Evolutionary conservation across 768 basidiomycete species (phyloP).

Genomic region (Royoungia palumana): DNA sequence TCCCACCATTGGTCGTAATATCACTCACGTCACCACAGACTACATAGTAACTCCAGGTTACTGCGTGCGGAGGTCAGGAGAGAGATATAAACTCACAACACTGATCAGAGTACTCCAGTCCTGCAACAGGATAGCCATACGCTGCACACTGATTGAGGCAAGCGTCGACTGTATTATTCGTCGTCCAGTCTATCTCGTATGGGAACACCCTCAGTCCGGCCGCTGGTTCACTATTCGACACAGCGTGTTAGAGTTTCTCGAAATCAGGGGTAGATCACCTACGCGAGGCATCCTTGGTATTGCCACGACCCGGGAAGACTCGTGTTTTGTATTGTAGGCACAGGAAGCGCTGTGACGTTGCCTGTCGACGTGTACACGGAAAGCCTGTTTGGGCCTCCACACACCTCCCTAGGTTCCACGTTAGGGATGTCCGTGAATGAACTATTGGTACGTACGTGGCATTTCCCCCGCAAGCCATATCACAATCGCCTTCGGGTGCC

Average conservation of each 20-base stretch:
- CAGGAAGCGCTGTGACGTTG: slow-evolving; percentile 51
- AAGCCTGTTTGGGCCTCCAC: slow-evolving; percentile 70
- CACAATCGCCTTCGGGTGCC: slow-evolving; percentile 52
- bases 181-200: slow-evolving; percentile 53
- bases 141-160: slow-evolving; percentile 68
- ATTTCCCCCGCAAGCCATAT: slow-evolving; percentile 73
- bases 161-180: slow-evolving; percentile 59
- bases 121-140: slow-evolving; percentile 71
- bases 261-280: slow-evolving; percentile 17
- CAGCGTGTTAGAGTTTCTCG: neutral
- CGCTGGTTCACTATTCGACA: slow-evolving; percentile 42
- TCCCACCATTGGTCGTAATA: slow-evolving; percentile 37
- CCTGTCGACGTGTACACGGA: slow-evolving; percentile 61
- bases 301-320: slow-evolving; percentile 60
- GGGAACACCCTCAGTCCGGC: slow-evolving; percentile 50
- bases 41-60: slow-evolving; percentile 24
- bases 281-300: slow-evolving; percentile 70
- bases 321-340: slow-evolving; percentile 54
- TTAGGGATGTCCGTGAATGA: slow-evolving; percentile 2
- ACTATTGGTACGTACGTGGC: slow-evolving; percentile 42
- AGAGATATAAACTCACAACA: slow-evolving; percentile 54
- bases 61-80: neutral
- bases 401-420: slow-evolving; percentile 48
- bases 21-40: slow-evolving; percentile 71
- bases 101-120: slow-evolving; percentile 65